Conservation (phyloP, 371 early-diverging fungal species). For the Apophysomyces trapeziformis region DNA sequence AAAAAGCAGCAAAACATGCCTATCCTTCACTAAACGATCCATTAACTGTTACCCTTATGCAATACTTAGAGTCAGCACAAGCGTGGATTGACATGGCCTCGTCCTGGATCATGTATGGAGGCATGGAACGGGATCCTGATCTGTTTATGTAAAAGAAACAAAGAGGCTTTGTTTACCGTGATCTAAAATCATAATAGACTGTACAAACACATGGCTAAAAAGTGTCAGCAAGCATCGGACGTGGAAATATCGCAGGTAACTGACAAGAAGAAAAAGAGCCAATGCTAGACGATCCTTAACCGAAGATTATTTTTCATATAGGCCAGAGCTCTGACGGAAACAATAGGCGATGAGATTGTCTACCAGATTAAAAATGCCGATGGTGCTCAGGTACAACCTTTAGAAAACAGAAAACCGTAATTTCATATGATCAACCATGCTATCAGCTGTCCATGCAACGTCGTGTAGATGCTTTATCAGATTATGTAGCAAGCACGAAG, state of each 20-base stretch:
- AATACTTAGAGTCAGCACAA: constrained; percentile 16
- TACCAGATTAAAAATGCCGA: constrained; percentile 41
- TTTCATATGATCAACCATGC: not conserved
- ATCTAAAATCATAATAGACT: constrained; percentile 11
- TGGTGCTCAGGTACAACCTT: constrained; percentile 32
- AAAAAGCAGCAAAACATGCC: no score
- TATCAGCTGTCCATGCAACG: constrained; percentile 34
- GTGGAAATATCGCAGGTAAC: constrained; percentile 38
- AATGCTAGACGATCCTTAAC: not conserved
- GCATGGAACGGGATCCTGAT: constrained; percentile 40
- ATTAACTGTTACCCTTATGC: not conserved
- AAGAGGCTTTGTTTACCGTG: no score
- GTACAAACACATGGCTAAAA: constrained; percentile 40
- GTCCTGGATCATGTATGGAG: constrained; percentile 44
- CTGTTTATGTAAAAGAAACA: constrained; percentile 37
- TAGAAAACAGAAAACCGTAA: not conserved
- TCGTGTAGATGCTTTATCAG: constrained; percentile 31
- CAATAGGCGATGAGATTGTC: constrained; percentile 32
- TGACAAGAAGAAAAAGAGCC: not conserved
- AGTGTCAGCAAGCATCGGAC: constrained; percentile 32
- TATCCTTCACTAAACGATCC: no score
- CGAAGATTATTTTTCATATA: not conserved
- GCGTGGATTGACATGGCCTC: constrained; percentile 35
- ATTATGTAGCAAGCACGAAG: constrained; percentile 37
- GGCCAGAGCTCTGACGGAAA: constrained; percentile 32